Evolutionary conservation across 176 grass and related monocot species (phyloP).

Genomic region (Stipa capillata): DNA sequence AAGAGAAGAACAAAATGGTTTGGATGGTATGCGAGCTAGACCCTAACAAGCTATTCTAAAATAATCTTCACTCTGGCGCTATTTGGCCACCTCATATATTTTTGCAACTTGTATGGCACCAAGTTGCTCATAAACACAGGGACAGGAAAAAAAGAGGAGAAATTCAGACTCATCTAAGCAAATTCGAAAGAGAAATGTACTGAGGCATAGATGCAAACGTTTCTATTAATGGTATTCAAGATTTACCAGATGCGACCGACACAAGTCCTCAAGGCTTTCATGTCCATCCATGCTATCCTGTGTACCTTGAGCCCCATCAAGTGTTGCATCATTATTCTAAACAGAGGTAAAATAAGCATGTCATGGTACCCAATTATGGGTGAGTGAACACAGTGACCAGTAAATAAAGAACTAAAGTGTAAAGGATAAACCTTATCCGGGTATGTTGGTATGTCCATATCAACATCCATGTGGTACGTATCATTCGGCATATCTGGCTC

Average conservation of each 20-base stretch:
- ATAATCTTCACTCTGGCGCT: background rate
- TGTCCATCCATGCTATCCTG: constrained; percentile 37
- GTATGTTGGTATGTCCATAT: constrained; percentile 32
- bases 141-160: background rate
- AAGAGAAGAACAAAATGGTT: background rate
- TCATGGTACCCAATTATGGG: constrained; percentile 14
- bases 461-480: constrained; percentile 36
- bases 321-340: constrained; percentile 24
- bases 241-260: constrained; percentile 73
- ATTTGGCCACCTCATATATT: background rate
- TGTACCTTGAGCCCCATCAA: constrained; percentile 19
- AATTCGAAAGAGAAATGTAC: too few species aligned
- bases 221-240: background rate
- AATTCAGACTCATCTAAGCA: too few species aligned
- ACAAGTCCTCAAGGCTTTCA: constrained; percentile 73
- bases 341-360: constrained; percentile 16
- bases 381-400: background rate
- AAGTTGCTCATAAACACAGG: constrained; percentile 6
- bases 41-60: background rate
- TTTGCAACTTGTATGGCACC: background rate
- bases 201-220: background rate
- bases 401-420: background rate
- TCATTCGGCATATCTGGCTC: constrained; percentile 38
- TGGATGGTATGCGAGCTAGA: background rate
- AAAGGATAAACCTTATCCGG: constrained; percentile 39